Percentiles rank a stretch among this genome's conserved stretches.
Evolutionary conservation across 2,329 filamentous ascomycete genomes (phyloP).

Genomic region (Harringtonia aguacate): DNA sequence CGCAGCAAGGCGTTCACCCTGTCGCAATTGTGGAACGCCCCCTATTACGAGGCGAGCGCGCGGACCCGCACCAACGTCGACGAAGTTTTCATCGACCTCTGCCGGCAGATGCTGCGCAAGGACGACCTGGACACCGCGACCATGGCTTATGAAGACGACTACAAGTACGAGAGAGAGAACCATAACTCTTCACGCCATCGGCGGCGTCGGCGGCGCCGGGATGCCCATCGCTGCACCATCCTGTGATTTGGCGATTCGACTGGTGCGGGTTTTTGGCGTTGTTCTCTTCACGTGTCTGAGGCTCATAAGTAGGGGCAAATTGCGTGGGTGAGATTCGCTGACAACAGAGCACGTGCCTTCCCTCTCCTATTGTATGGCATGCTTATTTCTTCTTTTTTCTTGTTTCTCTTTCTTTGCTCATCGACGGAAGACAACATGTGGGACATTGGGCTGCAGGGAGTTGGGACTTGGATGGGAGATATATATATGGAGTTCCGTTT

Average conservation of each 20-base stretch:
- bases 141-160: conserved; percentile 23
- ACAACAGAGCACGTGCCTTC: too few species aligned
- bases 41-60: conserved; percentile 86
- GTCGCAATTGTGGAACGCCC: conserved; percentile 79
- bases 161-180: conserved; percentile 29
- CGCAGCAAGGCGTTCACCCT: conserved; percentile 72
- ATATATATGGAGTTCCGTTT: conserved; percentile 4
- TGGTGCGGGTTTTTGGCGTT: too few species aligned
- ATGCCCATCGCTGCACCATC: conserved; percentile 30
- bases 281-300: too few species aligned
- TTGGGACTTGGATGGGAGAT: not conserved
- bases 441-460: not conserved
- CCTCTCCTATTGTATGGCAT: too few species aligned
- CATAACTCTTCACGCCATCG: conserved; percentile 19
- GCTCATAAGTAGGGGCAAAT: too few species aligned
- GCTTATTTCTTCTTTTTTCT: not conserved
- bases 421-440: not conserved
- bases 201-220: conserved; percentile 19
- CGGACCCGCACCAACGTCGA: conserved; percentile 78
- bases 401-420: not conserved
- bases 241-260: conserved; percentile 25
- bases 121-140: conserved; percentile 42
- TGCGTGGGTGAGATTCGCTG: too few species aligned
- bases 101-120: conserved; percentile 69
- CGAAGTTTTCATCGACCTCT: conserved; percentile 79